Evolutionary conservation across 2,329 filamentous ascomycete genomes (phyloP).

Genomic region (Pseudocercospora ulei): DNA sequence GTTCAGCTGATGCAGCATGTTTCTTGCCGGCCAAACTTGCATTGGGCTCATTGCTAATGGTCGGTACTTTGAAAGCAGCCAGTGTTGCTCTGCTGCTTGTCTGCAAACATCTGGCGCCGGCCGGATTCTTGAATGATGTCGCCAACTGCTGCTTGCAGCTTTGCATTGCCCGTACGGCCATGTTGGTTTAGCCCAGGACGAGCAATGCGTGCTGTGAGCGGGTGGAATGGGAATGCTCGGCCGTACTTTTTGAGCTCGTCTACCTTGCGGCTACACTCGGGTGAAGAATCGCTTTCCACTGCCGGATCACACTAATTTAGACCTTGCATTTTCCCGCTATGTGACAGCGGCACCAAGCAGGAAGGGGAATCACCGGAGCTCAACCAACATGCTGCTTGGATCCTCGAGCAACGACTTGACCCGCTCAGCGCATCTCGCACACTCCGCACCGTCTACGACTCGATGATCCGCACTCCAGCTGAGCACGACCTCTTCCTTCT

Average conservation of each 20-base stretch:
- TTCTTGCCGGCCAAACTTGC: no score
- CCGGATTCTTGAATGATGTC: slow-evolving; percentile 13
- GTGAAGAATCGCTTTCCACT: no score
- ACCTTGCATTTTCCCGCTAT: no score
- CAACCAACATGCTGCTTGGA: slow-evolving; percentile 77
- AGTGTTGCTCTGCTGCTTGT: slow-evolving; percentile 46
- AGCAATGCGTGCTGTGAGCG: not conserved
- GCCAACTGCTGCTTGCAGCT: slow-evolving; percentile 11
- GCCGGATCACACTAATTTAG: no score
- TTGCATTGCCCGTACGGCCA: slow-evolving; percentile 15
- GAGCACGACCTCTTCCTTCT: slow-evolving; percentile 74
- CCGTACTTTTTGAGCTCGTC: slow-evolving; percentile 9
- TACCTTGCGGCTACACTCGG: slow-evolving; percentile 17
- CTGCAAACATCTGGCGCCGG: slow-evolving; percentile 21
- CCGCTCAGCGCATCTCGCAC: slow-evolving; percentile 78
- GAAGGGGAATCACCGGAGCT: slow-evolving; percentile 51
- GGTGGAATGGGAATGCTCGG: slow-evolving; percentile 4
- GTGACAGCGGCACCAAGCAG: not conserved
- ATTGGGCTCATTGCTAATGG: slow-evolving; percentile 88
- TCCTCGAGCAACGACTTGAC: slow-evolving; percentile 71
- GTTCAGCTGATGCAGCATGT: no score
- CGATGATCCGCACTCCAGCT: slow-evolving; percentile 96
- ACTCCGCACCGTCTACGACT: slow-evolving; percentile 86
- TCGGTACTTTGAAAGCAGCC: slow-evolving; percentile 78
- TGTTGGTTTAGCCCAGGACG: slow-evolving; percentile 2